Evolutionary conservation across 73 alveolate species (phyloP), one percentile per base, ranked within the genome.

Genomic region (Tetrahymena thermophila): DNA sequence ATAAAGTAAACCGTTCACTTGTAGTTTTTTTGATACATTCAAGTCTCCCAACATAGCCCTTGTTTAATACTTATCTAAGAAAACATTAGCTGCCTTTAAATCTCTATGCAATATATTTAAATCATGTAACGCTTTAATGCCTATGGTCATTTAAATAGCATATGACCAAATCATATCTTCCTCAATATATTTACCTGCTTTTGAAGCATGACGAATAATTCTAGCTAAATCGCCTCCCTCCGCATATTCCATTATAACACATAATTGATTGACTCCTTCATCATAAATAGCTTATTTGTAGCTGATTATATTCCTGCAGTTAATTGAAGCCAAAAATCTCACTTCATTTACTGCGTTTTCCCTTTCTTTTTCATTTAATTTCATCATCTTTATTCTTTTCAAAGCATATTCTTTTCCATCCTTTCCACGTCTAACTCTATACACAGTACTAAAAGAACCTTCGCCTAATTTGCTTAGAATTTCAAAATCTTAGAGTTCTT

Each of bases 141-240:
- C 99, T 58, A 96, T 96, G 15, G 98, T 97, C 96, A 98, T 97
- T 95, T 98, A 96, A 57, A 96, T 96, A 4, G 97, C 93, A 95
- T 97, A 96, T 84, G 97, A 96, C 99, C 99, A 98, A 34, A 97
- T 96, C 85, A 98, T 98, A 93, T 97, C 97, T 94, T 98, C 99
- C 83, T 95, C 84, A 43, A 98, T 96, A 21, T 94, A 31, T 56
- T 96, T 38, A 34, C 97, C 98, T 37, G 94, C 96, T 83, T 97
- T 98, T 96, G 96, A 93, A 85, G 96, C 96, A 56, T 96, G 94
- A 85, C 94, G 96, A 21, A 98, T 98, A 71, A 96, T 96, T 31
- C 97, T 94, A 42, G 95, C 97, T 57, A 98, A 71, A 94, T 98
- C 99, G 4, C 99, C 99, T 35, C 98, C 99, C 94, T 98, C 99